phyloP scores from a whole-genome alignment of 352 stramenopile species.

The Heterotrichella gracilis region DNA sequence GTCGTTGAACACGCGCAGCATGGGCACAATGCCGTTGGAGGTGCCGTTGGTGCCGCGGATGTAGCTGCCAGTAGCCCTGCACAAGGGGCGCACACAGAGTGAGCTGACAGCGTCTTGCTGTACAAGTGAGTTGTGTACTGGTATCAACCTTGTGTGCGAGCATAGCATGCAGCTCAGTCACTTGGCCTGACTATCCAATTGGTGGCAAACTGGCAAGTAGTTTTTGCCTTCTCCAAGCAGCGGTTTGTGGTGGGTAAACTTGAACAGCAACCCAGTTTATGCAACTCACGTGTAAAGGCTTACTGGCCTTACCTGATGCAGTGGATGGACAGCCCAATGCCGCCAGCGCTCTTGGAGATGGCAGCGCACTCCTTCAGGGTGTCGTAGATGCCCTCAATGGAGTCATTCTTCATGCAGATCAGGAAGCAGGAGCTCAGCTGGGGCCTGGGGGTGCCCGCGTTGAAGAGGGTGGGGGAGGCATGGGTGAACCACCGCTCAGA shows the following conservation, averaged over 20 bases:
- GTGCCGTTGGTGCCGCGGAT: slow-evolving; percentile 88
- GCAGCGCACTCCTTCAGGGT: slow-evolving; percentile 87
- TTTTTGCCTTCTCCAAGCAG: no score
- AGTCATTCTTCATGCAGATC: slow-evolving; percentile 84
- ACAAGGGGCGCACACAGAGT: no score
- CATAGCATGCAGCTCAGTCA: no score
- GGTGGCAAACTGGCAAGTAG: no score
- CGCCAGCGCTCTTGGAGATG: slow-evolving; percentile 94
- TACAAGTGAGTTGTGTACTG: no score
- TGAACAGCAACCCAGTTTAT: no score
- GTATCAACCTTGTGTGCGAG: no score
- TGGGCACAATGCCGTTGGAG: slow-evolving; percentile 92
- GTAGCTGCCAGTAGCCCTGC: slow-evolving; percentile 71
- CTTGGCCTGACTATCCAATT: no score
- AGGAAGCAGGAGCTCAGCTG: slow-evolving; percentile 94
- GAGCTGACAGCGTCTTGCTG: no score
- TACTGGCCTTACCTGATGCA: no score
- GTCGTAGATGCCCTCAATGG: slow-evolving; percentile 95
- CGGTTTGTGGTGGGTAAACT: no score
- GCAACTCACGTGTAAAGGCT: no score
- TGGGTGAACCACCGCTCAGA: slow-evolving; percentile 81
- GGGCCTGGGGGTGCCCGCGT: slow-evolving; percentile 77
- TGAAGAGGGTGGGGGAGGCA: slow-evolving; percentile 92
- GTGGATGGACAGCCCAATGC: slow-evolving; percentile 85
- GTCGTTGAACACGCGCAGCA: slow-evolving; percentile 99